A percentile compares a stretch with the other conserved stretches of the same genome.
These are phyloP conservation scores for Kodamaea lidongshanica DNA, from an alignment of 805 yeast genomes.

Conservation along the genomic window DNA sequence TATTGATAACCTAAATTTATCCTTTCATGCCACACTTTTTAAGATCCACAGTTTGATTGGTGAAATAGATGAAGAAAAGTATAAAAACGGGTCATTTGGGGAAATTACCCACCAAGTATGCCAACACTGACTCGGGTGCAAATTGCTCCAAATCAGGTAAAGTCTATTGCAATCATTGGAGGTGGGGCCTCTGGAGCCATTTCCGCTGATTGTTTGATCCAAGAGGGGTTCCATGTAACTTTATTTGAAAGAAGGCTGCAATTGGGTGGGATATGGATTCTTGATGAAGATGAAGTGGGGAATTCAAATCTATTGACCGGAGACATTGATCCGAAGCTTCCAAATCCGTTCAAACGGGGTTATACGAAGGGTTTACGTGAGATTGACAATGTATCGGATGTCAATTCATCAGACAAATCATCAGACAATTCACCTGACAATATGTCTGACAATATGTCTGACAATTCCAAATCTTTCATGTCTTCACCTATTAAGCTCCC, in stretches of 20 bases:
- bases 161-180: constrained; percentile 40
- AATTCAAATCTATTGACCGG: too few relatives aligned
- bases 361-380: not conserved
- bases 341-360: constrained; percentile 18
- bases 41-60: too few relatives aligned
- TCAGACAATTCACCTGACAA: too few relatives aligned
- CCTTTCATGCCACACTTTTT: too few relatives aligned
- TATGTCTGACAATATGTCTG: too few relatives aligned
- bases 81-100: too few relatives aligned
- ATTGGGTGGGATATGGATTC: constrained; percentile 42
- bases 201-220: constrained; percentile 32
- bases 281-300: constrained; percentile 18
- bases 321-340: constrained; percentile 25
- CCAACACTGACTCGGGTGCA: too few relatives aligned
- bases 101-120: too few relatives aligned
- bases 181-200: constrained; percentile 50
- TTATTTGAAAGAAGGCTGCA: constrained; percentile 36
- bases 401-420: too few relatives aligned
- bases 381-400: too few relatives aligned
- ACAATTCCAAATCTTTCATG: not conserved
- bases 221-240: constrained; percentile 26
- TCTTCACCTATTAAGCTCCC: constrained; percentile 9
- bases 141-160: constrained; percentile 11
- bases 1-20: too few relatives aligned
- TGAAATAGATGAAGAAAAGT: too few relatives aligned